A percentile compares a stretch with the other conserved stretches of the same genome.
Conservation (phyloP, 2,329 filamentous ascomycete species). For the Fusarium piperis region DNA sequence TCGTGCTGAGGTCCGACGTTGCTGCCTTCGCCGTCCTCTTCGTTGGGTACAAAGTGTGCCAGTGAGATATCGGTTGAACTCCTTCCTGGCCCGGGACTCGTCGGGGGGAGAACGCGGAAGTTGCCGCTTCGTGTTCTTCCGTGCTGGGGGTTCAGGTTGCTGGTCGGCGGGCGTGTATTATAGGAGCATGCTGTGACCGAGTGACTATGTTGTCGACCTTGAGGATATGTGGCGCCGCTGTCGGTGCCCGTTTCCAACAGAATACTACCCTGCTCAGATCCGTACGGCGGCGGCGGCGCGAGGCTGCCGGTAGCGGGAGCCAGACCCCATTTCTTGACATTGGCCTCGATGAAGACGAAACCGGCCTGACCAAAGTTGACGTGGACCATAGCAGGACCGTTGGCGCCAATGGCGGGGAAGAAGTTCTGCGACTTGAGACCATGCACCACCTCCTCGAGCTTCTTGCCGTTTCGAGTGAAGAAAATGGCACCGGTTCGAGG, state of each 20-base stretch:
- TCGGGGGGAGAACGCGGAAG: constrained; percentile 77
- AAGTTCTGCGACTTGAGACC: constrained; percentile 95
- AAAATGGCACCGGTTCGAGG: constrained; percentile 95
- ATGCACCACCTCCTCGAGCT: constrained; percentile 92
- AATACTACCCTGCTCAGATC: constrained; percentile 96
- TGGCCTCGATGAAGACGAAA: constrained; percentile 98
- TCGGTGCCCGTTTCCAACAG: constrained; percentile 85
- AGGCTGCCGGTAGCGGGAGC: constrained; percentile 95
- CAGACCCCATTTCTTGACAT: constrained; percentile 99
- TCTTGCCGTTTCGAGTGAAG: constrained; percentile 98
- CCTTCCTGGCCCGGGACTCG: constrained; percentile 87
- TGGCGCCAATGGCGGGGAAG: constrained; percentile 96
- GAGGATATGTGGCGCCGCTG: constrained; percentile 61
- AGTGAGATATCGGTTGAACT: constrained; percentile 97
- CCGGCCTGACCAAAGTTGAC: constrained; percentile 98
- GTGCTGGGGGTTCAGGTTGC: constrained; percentile 69
- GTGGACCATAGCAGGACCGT: constrained; percentile 90
- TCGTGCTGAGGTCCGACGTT: constrained; percentile 38
- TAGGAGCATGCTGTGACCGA: constrained; percentile 52
- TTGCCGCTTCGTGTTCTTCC: constrained; percentile 80
- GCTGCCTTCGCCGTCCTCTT: constrained; percentile 73
- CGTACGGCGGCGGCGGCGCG: constrained; percentile 94
- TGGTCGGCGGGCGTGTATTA: constrained; percentile 54
- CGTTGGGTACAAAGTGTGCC: constrained; percentile 79
- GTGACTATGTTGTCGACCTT: constrained; percentile 57